phyloP scores from a whole-genome alignment of 1,284 basidiomycete species.

The Pseudomicrostroma phylloplanum region DNA sequence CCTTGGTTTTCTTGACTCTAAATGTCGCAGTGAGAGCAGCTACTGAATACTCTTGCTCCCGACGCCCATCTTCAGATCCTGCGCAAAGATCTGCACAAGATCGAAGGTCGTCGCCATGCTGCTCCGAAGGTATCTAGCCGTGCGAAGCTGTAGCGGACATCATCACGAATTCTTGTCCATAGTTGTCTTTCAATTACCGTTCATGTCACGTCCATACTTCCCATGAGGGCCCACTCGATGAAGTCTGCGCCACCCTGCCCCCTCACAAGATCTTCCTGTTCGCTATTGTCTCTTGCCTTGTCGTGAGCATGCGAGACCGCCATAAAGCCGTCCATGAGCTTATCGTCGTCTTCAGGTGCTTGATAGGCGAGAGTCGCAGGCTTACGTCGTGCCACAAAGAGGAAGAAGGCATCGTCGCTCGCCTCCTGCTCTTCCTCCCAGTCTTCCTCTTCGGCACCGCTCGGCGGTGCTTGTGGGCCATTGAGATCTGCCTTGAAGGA shows the following conservation, averaged over 20 bases:
- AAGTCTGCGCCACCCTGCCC: conserved; percentile 1
- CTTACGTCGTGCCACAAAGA: conserved; percentile 34
- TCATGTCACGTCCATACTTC: background rate
- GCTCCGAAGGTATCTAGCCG: background rate
- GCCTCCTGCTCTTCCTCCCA: conserved; percentile 3
- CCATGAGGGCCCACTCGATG: conserved; percentile 6
- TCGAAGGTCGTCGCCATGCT: background rate
- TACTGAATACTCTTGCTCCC: background rate
- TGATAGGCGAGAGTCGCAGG: conserved; percentile 22
- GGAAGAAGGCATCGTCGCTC: conserved; percentile 31
- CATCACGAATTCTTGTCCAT: too few relatives aligned
- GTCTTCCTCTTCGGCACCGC: conserved; percentile 5
- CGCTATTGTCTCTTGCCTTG: background rate
- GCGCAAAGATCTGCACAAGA: conserved; percentile 1
- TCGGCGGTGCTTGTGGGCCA: conserved; percentile 9
- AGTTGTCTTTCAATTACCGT: too few relatives aligned
- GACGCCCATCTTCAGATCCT: background rate
- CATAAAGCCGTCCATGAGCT: conserved; percentile 33
- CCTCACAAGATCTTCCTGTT: background rate
- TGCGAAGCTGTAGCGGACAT: background rate
- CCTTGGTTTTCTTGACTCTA: too few relatives aligned
- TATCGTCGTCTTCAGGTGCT: conserved; percentile 23
- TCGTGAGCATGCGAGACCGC: background rate
- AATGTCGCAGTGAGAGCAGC: background rate
- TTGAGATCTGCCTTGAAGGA: conserved; percentile 3